phyloP scores from a whole-genome alignment of 208 protist genomes.

The Phytomonas sp. region DNA sequence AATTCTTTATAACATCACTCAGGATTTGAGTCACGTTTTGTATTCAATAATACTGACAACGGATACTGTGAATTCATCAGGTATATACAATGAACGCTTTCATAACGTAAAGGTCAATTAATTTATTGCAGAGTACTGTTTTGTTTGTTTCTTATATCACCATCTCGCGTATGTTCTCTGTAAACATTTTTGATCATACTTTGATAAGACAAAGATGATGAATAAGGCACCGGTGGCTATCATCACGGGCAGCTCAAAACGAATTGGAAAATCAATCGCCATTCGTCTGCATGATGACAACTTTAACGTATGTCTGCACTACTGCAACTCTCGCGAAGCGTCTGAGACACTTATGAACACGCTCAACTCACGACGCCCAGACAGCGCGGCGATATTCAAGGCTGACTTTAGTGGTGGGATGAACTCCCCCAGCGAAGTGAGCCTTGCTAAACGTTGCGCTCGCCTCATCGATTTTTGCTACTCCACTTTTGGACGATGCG shows the following conservation, averaged over 20 bases:
- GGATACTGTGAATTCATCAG: background rate
- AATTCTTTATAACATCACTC: background rate
- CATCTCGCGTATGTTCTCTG: background rate
- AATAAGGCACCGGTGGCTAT: constrained; percentile 33
- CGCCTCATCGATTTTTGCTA: constrained; percentile 39
- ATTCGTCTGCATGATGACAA: constrained; percentile 33
- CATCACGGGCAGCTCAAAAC: constrained; percentile 46
- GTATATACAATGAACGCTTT: background rate
- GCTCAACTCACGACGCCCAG: constrained; percentile 38
- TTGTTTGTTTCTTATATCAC: background rate
- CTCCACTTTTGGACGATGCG: constrained; percentile 47
- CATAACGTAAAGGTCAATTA: background rate
- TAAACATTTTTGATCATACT: background rate
- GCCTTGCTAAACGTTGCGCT: constrained; percentile 28
- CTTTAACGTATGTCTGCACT: constrained; percentile 55
- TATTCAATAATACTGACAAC: background rate
- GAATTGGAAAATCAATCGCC: constrained; percentile 47
- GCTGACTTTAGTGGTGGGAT: constrained; percentile 17
- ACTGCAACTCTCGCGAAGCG: constrained; percentile 23
- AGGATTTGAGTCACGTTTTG: background rate
- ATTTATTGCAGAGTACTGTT: background rate
- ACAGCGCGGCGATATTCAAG: constrained; percentile 23
- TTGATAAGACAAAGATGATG: background rate
- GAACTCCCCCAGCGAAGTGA: background rate
- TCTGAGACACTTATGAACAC: constrained; percentile 26